phyloP scores from a whole-genome alignment of 345 rosid species.

The Euphorbia pulcherrima region DNA sequence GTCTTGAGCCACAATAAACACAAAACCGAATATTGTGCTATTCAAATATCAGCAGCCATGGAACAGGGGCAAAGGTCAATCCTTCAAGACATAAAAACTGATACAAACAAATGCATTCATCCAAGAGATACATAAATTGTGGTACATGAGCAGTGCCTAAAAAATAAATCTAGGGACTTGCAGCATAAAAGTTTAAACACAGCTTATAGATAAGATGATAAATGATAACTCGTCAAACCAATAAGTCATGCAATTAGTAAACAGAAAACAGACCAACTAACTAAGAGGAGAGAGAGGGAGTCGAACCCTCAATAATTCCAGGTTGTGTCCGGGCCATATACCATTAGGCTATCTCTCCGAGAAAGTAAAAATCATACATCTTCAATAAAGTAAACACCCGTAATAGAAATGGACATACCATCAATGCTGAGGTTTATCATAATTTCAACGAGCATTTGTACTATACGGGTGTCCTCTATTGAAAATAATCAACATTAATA shows the following conservation, averaged over 20 bases:
- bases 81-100: no score
- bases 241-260: not conserved
- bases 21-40: no score
- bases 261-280: not conserved
- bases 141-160: no score
- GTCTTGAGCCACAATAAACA: no score
- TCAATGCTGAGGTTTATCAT: not conserved
- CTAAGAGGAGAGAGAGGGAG: slow-evolving; percentile 5
- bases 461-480: not conserved
- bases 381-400: not conserved
- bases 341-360: slow-evolving; percentile 5
- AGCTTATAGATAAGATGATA: no score
- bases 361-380: not conserved
- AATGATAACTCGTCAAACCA: not conserved
- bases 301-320: slow-evolving; percentile 2
- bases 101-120: no score
- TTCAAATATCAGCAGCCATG: no score
- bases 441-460: not conserved
- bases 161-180: no score
- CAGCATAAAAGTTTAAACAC: not conserved
- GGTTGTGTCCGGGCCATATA: not conserved
- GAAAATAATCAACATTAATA: slow-evolving; percentile 17
- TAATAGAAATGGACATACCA: not conserved
- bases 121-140: no score
- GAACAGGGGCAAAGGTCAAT: no score